phyloP scores from a whole-genome alignment of 495 filamentous ascomycete genomes.

The Lepidopterella palustris region DNA sequence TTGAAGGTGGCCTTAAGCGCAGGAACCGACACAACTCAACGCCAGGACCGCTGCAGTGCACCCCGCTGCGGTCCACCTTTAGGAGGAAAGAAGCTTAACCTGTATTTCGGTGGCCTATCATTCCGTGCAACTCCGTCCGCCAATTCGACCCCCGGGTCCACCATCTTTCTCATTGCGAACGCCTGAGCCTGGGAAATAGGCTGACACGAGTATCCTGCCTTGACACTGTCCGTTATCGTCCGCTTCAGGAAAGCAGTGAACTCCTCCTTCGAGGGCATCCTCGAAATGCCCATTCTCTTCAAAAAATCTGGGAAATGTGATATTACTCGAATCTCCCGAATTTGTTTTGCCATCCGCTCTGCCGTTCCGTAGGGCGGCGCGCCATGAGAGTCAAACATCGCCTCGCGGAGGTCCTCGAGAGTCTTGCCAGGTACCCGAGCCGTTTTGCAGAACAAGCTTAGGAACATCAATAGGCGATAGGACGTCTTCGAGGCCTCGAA shows the following conservation, averaged over 20 bases:
- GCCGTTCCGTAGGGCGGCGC: constrained; percentile 42
- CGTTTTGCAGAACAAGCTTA: constrained; percentile 43
- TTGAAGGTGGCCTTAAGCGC: too few species aligned
- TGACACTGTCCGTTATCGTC: constrained; percentile 38
- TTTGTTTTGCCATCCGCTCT: constrained; percentile 36
- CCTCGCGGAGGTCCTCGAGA: constrained; percentile 38
- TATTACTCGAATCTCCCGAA: constrained; percentile 42
- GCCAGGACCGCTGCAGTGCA: background rate
- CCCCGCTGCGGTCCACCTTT: background rate
- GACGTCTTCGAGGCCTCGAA: constrained; percentile 44
- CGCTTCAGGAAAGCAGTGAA: constrained; percentile 39
- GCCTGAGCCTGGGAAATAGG: constrained; percentile 31
- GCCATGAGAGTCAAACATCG: constrained; percentile 45
- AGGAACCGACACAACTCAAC: too few species aligned
- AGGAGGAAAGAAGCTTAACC: background rate
- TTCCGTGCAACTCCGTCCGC: background rate
- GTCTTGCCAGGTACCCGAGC: constrained; percentile 37
- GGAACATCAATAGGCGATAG: constrained; percentile 50
- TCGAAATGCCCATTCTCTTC: constrained; percentile 38
- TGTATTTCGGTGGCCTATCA: background rate
- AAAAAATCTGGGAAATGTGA: constrained; percentile 43
- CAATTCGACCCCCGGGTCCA: constrained; percentile 31
- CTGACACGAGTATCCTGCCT: constrained; percentile 40
- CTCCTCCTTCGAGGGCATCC: constrained; percentile 17
- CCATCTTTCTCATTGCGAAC: constrained; percentile 20